Percentiles rank a stretch among this genome's conserved stretches.
phyloP scores from a whole-genome alignment of 1,139 yeast genomes.

The Sugiyamaella sp. region DNA sequence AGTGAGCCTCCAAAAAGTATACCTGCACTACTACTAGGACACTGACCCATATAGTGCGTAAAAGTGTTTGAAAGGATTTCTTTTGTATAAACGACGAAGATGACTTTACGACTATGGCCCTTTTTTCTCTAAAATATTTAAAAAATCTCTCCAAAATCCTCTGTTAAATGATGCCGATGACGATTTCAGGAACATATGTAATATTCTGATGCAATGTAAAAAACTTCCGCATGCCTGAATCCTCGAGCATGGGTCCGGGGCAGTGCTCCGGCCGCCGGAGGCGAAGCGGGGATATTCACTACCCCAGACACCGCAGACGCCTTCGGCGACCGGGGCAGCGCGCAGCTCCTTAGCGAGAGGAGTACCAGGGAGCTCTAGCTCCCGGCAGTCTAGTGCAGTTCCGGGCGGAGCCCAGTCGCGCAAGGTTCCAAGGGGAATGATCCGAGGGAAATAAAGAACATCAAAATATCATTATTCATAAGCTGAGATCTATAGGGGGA shows the following conservation, averaged over 20 bases:
- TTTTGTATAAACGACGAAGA: slow-evolving; percentile 18
- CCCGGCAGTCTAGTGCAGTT: too few relatives aligned
- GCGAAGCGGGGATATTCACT: too few relatives aligned
- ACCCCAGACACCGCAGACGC: background rate
- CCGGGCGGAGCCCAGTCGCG: slow-evolving; percentile 14
- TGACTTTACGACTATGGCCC: slow-evolving; percentile 19
- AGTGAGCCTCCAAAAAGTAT: slow-evolving; percentile 8
- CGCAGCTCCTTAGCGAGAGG: background rate
- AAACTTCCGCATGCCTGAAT: slow-evolving; percentile 16
- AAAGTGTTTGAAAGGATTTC: slow-evolving; percentile 10
- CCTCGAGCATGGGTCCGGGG: too few relatives aligned
- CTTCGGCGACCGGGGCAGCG: background rate
- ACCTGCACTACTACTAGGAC: slow-evolving; percentile 15
- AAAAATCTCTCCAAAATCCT: background rate
- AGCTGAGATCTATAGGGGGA: slow-evolving; percentile 5
- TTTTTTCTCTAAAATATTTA: slow-evolving; percentile 3
- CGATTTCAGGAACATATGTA: slow-evolving; percentile 15
- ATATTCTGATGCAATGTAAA: slow-evolving; percentile 18
- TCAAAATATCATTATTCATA: slow-evolving; percentile 14
- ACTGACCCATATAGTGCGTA: slow-evolving; percentile 11
- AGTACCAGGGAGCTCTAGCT: too few relatives aligned
- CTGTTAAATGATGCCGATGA: slow-evolving; percentile 18
- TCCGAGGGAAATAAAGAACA: background rate
- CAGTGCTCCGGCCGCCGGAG: too few relatives aligned
- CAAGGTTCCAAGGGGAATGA: background rate